Percentiles rank a stretch among this genome's conserved stretches.
These are phyloP conservation scores for Hondaea fermentalgiana DNA, from an alignment of 108 stramenopile genomes.

Conservation along the genomic window DNA sequence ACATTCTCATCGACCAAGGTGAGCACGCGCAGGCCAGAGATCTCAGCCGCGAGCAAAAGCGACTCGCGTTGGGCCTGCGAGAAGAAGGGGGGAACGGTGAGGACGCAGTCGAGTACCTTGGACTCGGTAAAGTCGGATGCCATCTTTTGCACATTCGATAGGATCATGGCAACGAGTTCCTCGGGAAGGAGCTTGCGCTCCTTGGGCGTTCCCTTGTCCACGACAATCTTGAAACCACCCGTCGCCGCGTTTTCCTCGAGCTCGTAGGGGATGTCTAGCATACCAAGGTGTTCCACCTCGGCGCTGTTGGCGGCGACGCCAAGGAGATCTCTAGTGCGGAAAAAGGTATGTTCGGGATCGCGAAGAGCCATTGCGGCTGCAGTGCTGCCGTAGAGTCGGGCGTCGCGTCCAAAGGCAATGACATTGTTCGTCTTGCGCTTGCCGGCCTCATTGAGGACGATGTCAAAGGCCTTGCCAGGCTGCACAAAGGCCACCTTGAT, in stretches of 20 bases:
- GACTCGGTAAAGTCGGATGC: conserved; percentile 68
- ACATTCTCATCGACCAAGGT: conserved; percentile 91
- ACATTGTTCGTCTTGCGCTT: conserved; percentile 97
- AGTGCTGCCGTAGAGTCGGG: conserved; percentile 87
- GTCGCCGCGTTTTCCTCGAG: neutral
- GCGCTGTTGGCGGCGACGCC: conserved; percentile 74
- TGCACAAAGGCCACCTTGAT: conserved; percentile 97
- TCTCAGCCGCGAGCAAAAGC: conserved; percentile 78
- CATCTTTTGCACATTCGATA: conserved; percentile 82
- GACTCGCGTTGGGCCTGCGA: conserved; percentile 87
- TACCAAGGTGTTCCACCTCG: conserved; percentile 51
- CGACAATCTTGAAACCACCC: conserved; percentile 1
- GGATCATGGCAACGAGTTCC: conserved; percentile 91
- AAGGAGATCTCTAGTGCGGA: conserved; percentile 64
- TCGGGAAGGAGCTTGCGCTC: conserved; percentile 74
- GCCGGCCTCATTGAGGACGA: conserved; percentile 94
- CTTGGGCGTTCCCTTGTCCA: conserved; percentile 41
- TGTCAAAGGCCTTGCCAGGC: conserved; percentile 74
- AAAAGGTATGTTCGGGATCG: conserved; percentile 78
- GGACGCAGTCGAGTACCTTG: conserved; percentile 70
- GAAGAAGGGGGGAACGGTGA: conserved; percentile 90
- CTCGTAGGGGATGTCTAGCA: neutral
- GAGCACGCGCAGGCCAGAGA: conserved; percentile 90
- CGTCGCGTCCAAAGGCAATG: conserved; percentile 86
- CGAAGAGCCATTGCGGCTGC: conserved; percentile 72